Base-by-base conservation (phyloP, 225 moss, liverwort and hornwort genomes). In the Bryum argenteum region DNA sequence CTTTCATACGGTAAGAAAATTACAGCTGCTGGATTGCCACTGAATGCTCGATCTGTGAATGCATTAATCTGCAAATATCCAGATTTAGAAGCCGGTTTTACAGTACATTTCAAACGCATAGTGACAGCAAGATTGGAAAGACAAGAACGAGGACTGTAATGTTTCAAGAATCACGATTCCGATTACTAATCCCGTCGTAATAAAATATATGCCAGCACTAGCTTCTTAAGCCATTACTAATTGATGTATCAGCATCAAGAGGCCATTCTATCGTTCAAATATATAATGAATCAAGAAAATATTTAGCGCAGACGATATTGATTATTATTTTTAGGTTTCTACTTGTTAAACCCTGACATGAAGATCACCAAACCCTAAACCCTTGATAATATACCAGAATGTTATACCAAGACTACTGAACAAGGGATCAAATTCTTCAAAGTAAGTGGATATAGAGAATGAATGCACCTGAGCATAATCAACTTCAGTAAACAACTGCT, bases 11-110 rank as follows among this genome's bases (percentile, higher is more conserved):
- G 98, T 53, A 98, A 81, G 79, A 91, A 94, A 75, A 94, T 94
- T 19, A 94, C 98, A 60, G 94, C 94, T 60, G 98, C 94, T 58
- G 98, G 91, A 75, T 98, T 98, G 83, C 98, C 98, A 73, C 87
- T 79, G 78, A 94, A 98, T 22, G 98, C 85, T 79, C 69, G 82
- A 79, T 87, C 90, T 71, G 98, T 82, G 58, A 98, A 98, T 37
- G 88, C 81, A 82, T 98, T 91, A 61, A 96, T 90, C 96, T 96
- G 83, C 61, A 71, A 71, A 75, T 54, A 71, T 18, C 66, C 58
- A 66, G 53, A 64, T 72, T 82, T 9, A 79, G 63, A n/a, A 82
- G 59, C 63, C 42, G 42, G 15, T 65, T 56, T 48, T 48, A 74
- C 37, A 66, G 11, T 48, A 75, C 63, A 26, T 41, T 68, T 45